Evolutionary conservation across 768 basidiomycete species (phyloP), one percentile per base, ranked within the genome.

Genomic region (Suillus spraguei): DNA sequence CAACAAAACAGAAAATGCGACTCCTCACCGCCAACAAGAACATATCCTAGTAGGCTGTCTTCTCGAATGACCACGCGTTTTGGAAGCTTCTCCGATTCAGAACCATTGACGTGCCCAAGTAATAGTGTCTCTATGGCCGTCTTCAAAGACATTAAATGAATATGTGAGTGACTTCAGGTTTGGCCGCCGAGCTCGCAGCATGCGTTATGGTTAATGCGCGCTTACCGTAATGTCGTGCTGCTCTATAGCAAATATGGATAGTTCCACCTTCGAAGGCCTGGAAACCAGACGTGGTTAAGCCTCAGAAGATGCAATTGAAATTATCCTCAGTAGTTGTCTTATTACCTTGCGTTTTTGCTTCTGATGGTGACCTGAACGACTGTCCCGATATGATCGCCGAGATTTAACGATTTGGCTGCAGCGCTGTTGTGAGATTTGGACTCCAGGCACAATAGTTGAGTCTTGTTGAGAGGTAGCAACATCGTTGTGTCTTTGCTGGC

Each of bases 291-390:
- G 3, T 16, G 9, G 24, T 28, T 5, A 20, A 58, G 10, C 17
- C 24, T 39, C 38, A 7, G 2, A 39, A 24, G 10, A 41, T 20
- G 7, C 41, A 28, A 6, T 13, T 20, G 9, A 41, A 13, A 17
- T 17, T 20, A 58, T 39, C 38, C 17, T 17, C 39, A 5, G 38
- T 10, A 39, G 56, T 41, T 28, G 22, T 39, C 16, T 39, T 38
- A 9, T 58, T 41, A 56, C 55, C 55, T 56, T 41, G 24, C 10
- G 6, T 20, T 28, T 9, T 17, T 41, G 55, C 24, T 58, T 41
- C 17, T 39, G 38, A 58, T 28, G 55, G 55, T 58, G 38, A 58
- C 55, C 38, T 39, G 55, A 39, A 58, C 55, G 10, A 58, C 55
- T 39, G 55, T 39, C 38, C 56, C 56, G 17, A 41, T 41, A 39